A percentile compares a stretch with the other conserved stretches of the same genome.
Evolutionary conservation across 768 basidiomycete genomes (phyloP).

Genomic region (Russula olivacea): DNA sequence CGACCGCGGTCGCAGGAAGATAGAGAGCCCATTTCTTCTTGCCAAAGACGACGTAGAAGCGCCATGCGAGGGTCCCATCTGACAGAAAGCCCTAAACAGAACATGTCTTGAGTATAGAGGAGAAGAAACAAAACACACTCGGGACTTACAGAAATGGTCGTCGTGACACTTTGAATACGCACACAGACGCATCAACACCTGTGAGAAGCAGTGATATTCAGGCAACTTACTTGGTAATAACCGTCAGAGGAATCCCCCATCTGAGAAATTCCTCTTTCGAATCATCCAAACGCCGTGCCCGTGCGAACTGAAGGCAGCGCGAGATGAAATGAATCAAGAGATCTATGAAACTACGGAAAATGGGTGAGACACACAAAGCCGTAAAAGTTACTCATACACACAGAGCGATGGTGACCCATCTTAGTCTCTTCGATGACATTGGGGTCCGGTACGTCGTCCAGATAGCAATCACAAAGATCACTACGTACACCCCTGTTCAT

Average conservation of each 20-base stretch:
- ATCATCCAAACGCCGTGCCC: conserved; percentile 22
- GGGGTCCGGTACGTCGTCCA: conserved; percentile 25
- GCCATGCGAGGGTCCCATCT: conserved; percentile 28
- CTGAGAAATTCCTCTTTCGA: conserved; percentile 17
- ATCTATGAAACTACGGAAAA: conserved; percentile 24
- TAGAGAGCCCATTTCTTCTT: conserved; percentile 27
- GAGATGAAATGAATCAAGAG: conserved; percentile 26
- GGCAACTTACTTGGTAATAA: conserved; percentile 13
- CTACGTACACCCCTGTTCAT: conserved; percentile 26
- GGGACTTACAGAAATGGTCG: conserved; percentile 7
- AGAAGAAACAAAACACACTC: not conserved
- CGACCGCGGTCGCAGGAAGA: conserved; percentile 18
- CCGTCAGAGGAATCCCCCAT: conserved; percentile 25
- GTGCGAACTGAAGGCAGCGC: conserved; percentile 24
- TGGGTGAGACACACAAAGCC: conserved; percentile 26
- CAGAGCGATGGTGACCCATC: conserved; percentile 26
- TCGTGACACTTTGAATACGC: conserved; percentile 5
- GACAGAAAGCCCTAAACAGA: conserved; percentile 25
- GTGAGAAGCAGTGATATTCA: too few relatives aligned
- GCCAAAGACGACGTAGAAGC: conserved; percentile 27
- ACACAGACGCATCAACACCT: not conserved
- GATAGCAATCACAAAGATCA: conserved; percentile 25
- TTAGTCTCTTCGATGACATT: conserved; percentile 16
- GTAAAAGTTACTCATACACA: conserved; percentile 5
- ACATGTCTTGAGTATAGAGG: not conserved